Evolutionary conservation across 805 yeast species (phyloP).

Genomic region (Myxozyma melibiosi): DNA sequence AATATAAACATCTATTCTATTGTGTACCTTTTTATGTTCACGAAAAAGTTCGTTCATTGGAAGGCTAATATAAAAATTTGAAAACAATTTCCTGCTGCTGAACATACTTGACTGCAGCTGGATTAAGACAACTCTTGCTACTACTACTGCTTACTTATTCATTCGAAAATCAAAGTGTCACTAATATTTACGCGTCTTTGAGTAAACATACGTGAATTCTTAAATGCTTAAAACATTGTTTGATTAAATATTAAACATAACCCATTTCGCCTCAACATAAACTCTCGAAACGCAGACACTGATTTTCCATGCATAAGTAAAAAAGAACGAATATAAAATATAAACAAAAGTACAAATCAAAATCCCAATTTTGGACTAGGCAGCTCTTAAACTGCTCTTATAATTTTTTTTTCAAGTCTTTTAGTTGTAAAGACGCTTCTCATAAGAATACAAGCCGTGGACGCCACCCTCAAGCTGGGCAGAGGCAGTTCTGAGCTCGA

Average conservation of each 20-base stretch:
- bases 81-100: slow-evolving; percentile 10
- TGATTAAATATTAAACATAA: not conserved
- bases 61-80: slow-evolving; percentile 24
- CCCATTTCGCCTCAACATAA: not conserved
- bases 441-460: slow-evolving; percentile 92
- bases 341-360: not conserved
- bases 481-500: slow-evolving; percentile 97
- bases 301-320: not conserved
- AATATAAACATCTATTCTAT: not conserved
- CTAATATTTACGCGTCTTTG: not conserved
- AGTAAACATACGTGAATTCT: not conserved
- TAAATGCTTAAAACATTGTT: not conserved
- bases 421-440: slow-evolving; percentile 78
- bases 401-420: not conserved
- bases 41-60: slow-evolving; percentile 19
- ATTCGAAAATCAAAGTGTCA: too few relatives aligned
- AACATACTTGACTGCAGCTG: too few relatives aligned
- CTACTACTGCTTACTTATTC: too few relatives aligned
- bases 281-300: not conserved
- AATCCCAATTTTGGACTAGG: not conserved
- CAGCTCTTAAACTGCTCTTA: too few relatives aligned
- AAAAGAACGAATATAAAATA: not conserved
- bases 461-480: slow-evolving; percentile 99
- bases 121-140: too few relatives aligned
- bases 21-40: slow-evolving; percentile 6